These are phyloP conservation scores for Epichloe sp. DNA, from an alignment of 2,329 filamentous ascomycete genomes.

Conservation along the genomic window DNA sequence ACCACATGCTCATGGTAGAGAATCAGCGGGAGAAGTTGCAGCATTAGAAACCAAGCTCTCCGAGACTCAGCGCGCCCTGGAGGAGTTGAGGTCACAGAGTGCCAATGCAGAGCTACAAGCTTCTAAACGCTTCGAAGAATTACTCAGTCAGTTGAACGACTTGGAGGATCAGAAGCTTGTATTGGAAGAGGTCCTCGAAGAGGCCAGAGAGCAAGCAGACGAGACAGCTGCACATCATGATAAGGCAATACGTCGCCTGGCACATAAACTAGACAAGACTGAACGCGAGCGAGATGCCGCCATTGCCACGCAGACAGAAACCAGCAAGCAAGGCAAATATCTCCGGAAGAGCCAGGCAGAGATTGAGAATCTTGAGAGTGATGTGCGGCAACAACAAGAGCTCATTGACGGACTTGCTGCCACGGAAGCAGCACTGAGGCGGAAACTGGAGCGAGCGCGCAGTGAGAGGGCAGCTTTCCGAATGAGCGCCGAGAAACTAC, in stretches of 20 bases:
- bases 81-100: conserved; percentile 36
- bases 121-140: conserved; percentile 27
- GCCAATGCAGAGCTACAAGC: conserved; percentile 38
- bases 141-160: conserved; percentile 42
- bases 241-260: conserved; percentile 28
- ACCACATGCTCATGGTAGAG: conserved; percentile 32
- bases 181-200: conserved; percentile 45
- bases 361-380: conserved; percentile 56
- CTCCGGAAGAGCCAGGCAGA: conserved; percentile 51
- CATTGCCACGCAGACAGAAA: conserved; percentile 23
- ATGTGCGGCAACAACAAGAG: conserved; percentile 55
- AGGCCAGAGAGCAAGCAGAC: conserved; percentile 38
- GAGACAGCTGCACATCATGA: conserved; percentile 31
- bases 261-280: conserved; percentile 37
- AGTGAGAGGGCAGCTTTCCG: conserved; percentile 49
- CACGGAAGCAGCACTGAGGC: conserved; percentile 46
- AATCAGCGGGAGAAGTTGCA: conserved; percentile 44
- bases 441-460: conserved; percentile 57
- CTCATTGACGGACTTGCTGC: conserved; percentile 43
- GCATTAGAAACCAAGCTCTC: conserved; percentile 48
- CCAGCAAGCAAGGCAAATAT: conserved; percentile 42
- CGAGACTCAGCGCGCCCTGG: conserved; percentile 44
- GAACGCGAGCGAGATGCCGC: conserved; percentile 31
- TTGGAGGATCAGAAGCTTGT: conserved; percentile 45
- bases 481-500: conserved; percentile 39